Evolutionary conservation across 2,329 filamentous ascomycete species (phyloP), one percentile per base, ranked within the genome.

Genomic region (Phialophora macrospora): DNA sequence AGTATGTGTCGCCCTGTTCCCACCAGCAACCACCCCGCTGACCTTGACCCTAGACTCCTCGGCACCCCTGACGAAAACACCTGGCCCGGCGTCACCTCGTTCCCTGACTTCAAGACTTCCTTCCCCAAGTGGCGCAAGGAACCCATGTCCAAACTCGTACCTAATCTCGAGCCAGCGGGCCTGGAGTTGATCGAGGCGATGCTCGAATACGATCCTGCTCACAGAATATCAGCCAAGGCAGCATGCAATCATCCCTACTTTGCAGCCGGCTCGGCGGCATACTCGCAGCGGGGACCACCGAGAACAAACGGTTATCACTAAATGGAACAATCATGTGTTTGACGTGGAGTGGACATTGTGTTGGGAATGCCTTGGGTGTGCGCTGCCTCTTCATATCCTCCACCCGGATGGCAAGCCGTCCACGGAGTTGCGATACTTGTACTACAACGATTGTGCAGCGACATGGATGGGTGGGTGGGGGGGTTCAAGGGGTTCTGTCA

Each of bases 31-130:
- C 32, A 12, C 64, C 38, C 8, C 62, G 59, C 62, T 76, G 57
- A 76, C 63, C 51, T 55, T 48, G 54, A 38, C 51, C 63, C n/a
- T 68, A 90, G 89, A 65, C 79, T 92, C 41, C 86, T 97, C 46
- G 92, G 93, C 70, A 97, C 93, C 3, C 93, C 93, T 3, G 87
- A 87, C 61, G 93, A 97, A 76, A 83, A 87, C 7, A 84, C 87
- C 65, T 97, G 93, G 93, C 93, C 93, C 34, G 93, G 93, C 67
- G 92, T 97, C 65, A 95, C 92, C n/a, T 93, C 91, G 7, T 96
- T 96, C 81, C 93, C 93, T 49, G 93, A 97, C 78, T 97, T 93
- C 84, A 97, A 97, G 80, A 78, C 90, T 30, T 93, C 91, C 2
- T 97, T 97, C 80, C 93, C 93, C 70, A 96, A 96, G 80, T 97